Base-by-base conservation (phyloP, 2,329 filamentous ascomycete genomes). In the Ophiostoma triangulosporum region DNA sequence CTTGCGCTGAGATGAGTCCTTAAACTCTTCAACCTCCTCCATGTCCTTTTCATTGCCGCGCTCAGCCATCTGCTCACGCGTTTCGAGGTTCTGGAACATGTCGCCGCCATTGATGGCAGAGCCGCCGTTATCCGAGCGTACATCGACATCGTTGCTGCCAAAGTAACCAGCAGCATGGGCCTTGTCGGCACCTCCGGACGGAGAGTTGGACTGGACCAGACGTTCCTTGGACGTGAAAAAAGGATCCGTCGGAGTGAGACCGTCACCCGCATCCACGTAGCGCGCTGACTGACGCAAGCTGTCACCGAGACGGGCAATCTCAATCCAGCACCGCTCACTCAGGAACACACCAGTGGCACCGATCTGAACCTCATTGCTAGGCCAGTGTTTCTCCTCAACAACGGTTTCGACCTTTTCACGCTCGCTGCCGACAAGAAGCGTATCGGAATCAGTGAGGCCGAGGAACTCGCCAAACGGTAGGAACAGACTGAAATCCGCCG, bases 41-140 rank as follows among this genome's bases (percentile, higher is more conserved):
- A 96, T 79, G 15, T 87, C 82, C 68, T 91, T 88, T 60, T 95
- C 88, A 60, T 95, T 95, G 57, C 88, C 88, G 60, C 95, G 91
- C 69, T 97, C 91, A 0, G 91, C 88, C 80, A 98, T 88, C 65
- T 95, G 87, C 65, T 94, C 86, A 58, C 88, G 81, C 6, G 91
- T 96, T 61, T 97, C 91, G 7, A 97, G 75, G 62, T 96, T 95
- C 64, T 89, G 88, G 75, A 98, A 98, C 91, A 98, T 95, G 65
- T 98, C 93, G 7, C 93, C 90, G 52, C 80, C 86, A 48, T 90
- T 86, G 64, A 95, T 85, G 6, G 88, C 89, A n/a, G 91, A 96
- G 2, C 78, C 85, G 4, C 90, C 91, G 7, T 91, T 90, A 51
- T 98, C 93, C 29, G 93, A 97, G 43, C 89, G 88, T 7, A 83